A percentile compares a stretch with the other conserved stretches of the same genome.
Conservation (phyloP, 192 early-diverging fungal species). For the Entomortierella lignicola region DNA sequence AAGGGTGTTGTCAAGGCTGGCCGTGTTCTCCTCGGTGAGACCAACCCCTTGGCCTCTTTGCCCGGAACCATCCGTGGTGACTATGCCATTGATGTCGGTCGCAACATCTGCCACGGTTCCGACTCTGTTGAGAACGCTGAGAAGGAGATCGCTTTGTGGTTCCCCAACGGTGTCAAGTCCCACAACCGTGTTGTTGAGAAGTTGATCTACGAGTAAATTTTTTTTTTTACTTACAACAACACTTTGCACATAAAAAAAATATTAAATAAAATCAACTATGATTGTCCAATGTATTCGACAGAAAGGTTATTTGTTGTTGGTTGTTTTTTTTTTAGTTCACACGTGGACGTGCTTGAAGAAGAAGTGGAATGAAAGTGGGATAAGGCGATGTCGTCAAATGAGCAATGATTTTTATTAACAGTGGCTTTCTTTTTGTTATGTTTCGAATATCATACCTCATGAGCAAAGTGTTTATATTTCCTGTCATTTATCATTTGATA, state of each 20-base stretch:
- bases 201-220: conserved; percentile 55
- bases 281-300: too few species aligned
- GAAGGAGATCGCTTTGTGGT: conserved; percentile 85
- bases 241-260: not conserved
- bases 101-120: conserved; percentile 90
- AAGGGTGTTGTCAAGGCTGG: conserved; percentile 89
- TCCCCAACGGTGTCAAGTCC: conserved; percentile 57
- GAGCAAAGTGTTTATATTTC: too few species aligned
- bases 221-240: not conserved
- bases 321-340: too few species aligned
- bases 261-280: too few species aligned
- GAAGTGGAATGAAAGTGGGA: too few species aligned
- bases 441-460: too few species aligned
- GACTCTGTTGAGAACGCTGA: conserved; percentile 86
- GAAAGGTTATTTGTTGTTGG: too few species aligned
- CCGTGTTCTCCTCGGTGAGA: conserved; percentile 90
- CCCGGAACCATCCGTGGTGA: conserved; percentile 92
- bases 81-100: conserved; percentile 70
- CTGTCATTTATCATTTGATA: too few species aligned
- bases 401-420: too few species aligned
- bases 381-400: too few species aligned
- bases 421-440: too few species aligned
- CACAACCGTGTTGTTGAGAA: conserved; percentile 45
- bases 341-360: too few species aligned
- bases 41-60: conserved; percentile 87